A percentile compares a stretch with the other conserved stretches of the same genome.
phyloP scores from a whole-genome alignment of 2,329 filamentous ascomycete species.

The Talaromyces sp. region DNA sequence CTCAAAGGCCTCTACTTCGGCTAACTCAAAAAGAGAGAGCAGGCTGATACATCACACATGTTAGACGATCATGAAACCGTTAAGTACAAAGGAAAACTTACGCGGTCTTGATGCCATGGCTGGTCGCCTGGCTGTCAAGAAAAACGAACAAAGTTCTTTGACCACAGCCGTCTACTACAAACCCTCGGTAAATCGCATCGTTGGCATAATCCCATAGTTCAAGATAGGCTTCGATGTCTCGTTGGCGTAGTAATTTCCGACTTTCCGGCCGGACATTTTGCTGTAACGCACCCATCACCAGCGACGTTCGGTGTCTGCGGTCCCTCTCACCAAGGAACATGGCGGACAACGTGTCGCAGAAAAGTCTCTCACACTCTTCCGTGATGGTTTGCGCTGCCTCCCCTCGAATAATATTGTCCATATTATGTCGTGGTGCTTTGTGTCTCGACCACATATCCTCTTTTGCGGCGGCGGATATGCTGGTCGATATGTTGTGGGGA shows the following conservation, averaged over 20 bases:
- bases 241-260: conserved; percentile 17
- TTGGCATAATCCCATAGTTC: conserved; percentile 69
- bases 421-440: conserved; percentile 39
- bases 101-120: conserved; percentile 81
- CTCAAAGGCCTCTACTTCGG: conserved; percentile 64
- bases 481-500: conserved; percentile 68
- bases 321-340: conserved; percentile 96
- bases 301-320: conserved; percentile 70
- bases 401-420: conserved; percentile 49
- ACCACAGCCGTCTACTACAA: conserved; percentile 66
- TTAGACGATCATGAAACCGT: background rate
- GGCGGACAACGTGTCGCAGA: conserved; percentile 90
- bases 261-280: conserved; percentile 29
- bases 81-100: conserved; percentile 49
- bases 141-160: conserved; percentile 81
- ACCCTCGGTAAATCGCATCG: conserved; percentile 80
- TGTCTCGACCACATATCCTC: conserved; percentile 49
- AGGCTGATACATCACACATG: conserved; percentile 53
- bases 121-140: conserved; percentile 70
- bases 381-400: conserved; percentile 94
- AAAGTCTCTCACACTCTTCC: conserved; percentile 99
- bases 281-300: conserved; percentile 71
- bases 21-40: conserved; percentile 86
- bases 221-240: conserved; percentile 33
- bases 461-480: conserved; percentile 55